A percentile compares a stretch with the other conserved stretches of the same genome.
Evolutionary conservation across 2,329 filamentous ascomycete genomes (phyloP).

Genomic region (Diplodia intermedia): DNA sequence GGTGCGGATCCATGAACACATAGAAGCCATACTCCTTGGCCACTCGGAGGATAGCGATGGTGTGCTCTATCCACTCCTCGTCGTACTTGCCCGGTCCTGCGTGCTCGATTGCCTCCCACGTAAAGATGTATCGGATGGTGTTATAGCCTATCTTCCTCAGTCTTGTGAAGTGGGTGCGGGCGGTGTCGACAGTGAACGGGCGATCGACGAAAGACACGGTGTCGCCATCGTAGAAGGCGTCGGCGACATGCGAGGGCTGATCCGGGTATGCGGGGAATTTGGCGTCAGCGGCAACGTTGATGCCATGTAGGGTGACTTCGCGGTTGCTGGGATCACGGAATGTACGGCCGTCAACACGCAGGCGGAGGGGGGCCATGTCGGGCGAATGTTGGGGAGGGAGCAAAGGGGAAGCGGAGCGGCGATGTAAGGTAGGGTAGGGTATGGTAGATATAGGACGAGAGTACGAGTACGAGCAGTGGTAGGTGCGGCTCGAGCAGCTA

Average conservation of each 20-base stretch:
- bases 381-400: slow-evolving; percentile 9
- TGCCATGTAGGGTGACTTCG: slow-evolving; percentile 87
- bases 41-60: slow-evolving; percentile 80
- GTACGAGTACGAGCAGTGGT: slow-evolving; percentile 18
- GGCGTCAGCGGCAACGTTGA: slow-evolving; percentile 90
- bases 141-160: slow-evolving; percentile 93
- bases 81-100: slow-evolving; percentile 91
- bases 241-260: slow-evolving; percentile 76
- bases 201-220: slow-evolving; percentile 86
- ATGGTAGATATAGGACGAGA: slow-evolving; percentile 25
- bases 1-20: slow-evolving; percentile 98
- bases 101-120: slow-evolving; percentile 98
- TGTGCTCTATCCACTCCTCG: slow-evolving; percentile 90
- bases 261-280: slow-evolving; percentile 86
- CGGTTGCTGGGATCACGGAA: slow-evolving; percentile 84
- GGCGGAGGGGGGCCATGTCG: slow-evolving; percentile 73
- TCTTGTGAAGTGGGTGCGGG: slow-evolving; percentile 83
- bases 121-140: slow-evolving; percentile 94
- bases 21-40: slow-evolving; percentile 94
- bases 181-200: slow-evolving; percentile 83
- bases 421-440: slow-evolving; percentile 6
- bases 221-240: slow-evolving; percentile 91
- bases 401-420: slow-evolving; percentile 20
- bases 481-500: slow-evolving; percentile 18
- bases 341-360: slow-evolving; percentile 82